Base-by-base conservation (phyloP, 2,329 filamentous ascomycete species). In the Calonectria pauciramosa region DNA sequence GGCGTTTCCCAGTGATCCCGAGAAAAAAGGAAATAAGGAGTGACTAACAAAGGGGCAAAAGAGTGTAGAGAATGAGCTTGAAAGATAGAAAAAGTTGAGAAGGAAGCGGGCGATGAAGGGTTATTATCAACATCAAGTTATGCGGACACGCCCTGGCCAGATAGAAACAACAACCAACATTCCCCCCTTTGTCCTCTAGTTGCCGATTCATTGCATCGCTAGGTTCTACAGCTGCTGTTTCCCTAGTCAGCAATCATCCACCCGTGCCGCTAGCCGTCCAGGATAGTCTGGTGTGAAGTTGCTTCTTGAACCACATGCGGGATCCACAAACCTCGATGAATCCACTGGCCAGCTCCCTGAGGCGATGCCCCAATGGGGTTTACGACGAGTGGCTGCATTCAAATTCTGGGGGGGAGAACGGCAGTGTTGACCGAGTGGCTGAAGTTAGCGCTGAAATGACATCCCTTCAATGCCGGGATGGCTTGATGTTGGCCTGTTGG, bases 61-160 rank as follows among this genome's bases (percentile, higher is more conserved):
- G 44, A 47, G 26, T 44, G 49, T 52, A 69, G 63, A 36, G 56
- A 14, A 71, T 60, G 26, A 47, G 51, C 32, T 66, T 56, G 36
- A 44, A 38, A 41, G 66, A 38, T 28, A n/a, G 64, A 38, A 70
- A 41, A 68, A 65, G 51, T 52, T 34, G 41, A 41, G 32, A 52
- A 70, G 54, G 44, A 64, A 63, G 74, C 67, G 73, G 63, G 49
- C 76, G 52, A 59, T 47, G 59, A 66, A 66, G 28, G 41, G 47
- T 28, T 60, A 67, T 73, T 60, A 74, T 78, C 54, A 78, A 75
- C 54, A 74, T 7, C 23, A 74, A 63, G 71, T 68, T 68, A 72
- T 76, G 72, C 70, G 76, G 72, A 71, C 76, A 75, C 74, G 67
- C 72, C 68, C 66, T 71, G 51, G 26, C 69, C 71, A 69, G n/a